Evolutionary conservation across 352 stramenopile species (phyloP).

Genomic region (Globisporangium spiculum): DNA sequence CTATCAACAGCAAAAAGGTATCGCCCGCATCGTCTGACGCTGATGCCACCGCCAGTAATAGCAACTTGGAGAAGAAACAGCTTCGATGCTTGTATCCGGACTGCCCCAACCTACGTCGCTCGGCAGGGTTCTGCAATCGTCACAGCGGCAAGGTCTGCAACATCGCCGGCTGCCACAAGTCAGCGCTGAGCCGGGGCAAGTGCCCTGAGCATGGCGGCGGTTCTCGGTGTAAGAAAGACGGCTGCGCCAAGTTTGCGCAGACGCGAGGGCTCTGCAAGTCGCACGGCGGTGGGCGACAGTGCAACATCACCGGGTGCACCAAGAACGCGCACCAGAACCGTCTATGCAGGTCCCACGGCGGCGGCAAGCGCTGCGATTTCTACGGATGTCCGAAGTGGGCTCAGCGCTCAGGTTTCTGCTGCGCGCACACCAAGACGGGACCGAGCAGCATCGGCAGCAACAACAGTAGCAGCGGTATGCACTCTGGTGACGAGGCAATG

Average conservation of each 20-base stretch:
- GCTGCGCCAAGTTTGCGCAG: conserved; percentile 84
- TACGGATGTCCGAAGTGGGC: conserved; percentile 81
- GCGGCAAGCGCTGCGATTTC: conserved; percentile 78
- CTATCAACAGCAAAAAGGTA: conserved; percentile 10
- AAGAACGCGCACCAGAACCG: conserved; percentile 87
- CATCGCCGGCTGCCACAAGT: conserved; percentile 66
- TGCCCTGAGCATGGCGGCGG: conserved; percentile 84
- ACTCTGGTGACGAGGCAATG: neutral
- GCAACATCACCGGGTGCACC: conserved; percentile 66
- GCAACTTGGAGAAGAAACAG: conserved; percentile 49
- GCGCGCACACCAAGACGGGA: conserved; percentile 74
- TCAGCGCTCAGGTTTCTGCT: conserved; percentile 83
- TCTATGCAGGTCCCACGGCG: conserved; percentile 78
- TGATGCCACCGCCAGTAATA: conserved; percentile 6
- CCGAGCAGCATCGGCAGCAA: conserved; percentile 14
- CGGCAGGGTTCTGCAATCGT: conserved; percentile 76
- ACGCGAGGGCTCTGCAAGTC: conserved; percentile 82
- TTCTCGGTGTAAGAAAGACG: conserved; percentile 79
- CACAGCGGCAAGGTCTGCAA: conserved; percentile 81
- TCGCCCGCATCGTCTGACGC: neutral
- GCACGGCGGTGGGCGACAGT: conserved; percentile 76
- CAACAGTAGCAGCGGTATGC: neutral
- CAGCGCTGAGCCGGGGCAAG: conserved; percentile 74
- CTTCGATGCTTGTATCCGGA: conserved; percentile 72
- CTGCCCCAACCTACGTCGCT: conserved; percentile 73